Base-by-base conservation (phyloP, 805 yeast genomes). In the Kluyveromyces starmeri region DNA sequence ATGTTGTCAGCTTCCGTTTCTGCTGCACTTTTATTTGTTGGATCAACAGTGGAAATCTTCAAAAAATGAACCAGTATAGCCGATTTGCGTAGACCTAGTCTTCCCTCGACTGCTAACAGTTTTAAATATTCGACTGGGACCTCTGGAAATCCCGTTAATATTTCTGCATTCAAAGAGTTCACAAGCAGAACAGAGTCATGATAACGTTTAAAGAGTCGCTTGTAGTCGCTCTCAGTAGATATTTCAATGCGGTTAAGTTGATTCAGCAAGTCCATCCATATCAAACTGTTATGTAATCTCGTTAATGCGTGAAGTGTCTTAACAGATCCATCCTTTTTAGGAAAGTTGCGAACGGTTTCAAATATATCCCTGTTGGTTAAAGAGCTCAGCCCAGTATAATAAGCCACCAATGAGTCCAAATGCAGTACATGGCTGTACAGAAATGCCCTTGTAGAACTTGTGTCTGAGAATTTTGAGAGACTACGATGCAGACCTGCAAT, bases 31-130 rank as follows among this genome's bases (percentile, higher is more conserved):
- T 28, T 17, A 4, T 4, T 19, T n/a, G 18, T 28, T 7, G 12
- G 11, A 20, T 28, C 6, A 2, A 24, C 22, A 16, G 20, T 13
- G 8, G 32, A 28, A 13, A 19, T 12, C 13, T 17, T 16, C 6
- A 28, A 18, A 18, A 20, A 9, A 20, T 28, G 32, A 7, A 28
- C 32, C 9, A 28, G 15, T 12, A 28, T n/a, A n/a, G 32, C 32
- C n/a, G 32, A 28, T 28, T 28, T 28, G 18, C 32, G 18, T 7
- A 28, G 2, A 6, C 32, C 32, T 3, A 28, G 23, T 16, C 32
- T 18, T 12, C 23, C 32, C 20, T 28, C 32, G 14, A 8, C 7
- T 7, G 20, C 32, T 10, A 28, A 16, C 7, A 18, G 23, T 10
- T 18, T 10, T 6, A 18, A 12, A 15, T 28, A 28, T n/a, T 28